phyloP scores from a whole-genome alignment of 2,329 filamentous ascomycete genomes.

The Penicillium sp. region DNA sequence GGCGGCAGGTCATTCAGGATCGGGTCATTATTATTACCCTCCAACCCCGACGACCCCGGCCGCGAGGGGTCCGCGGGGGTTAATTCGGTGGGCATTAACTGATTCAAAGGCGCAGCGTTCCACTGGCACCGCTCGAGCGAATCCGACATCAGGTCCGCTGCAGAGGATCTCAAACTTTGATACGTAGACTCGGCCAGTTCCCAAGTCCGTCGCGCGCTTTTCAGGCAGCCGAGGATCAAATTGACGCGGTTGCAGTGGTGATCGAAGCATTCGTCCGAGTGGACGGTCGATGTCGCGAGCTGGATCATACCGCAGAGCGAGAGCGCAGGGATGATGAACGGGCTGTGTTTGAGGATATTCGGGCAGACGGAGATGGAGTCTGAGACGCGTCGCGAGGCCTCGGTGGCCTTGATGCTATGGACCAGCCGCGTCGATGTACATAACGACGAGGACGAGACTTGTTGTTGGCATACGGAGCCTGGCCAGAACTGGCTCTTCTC shows the following conservation, averaged over 20 bases:
- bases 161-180: conserved; percentile 32
- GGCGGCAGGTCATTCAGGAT: background rate
- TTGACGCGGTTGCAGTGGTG: conserved; percentile 44
- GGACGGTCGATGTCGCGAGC: conserved; percentile 38
- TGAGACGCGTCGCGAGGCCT: conserved; percentile 39
- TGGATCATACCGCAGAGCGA: conserved; percentile 42
- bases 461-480: conserved; percentile 20
- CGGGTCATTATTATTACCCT: background rate
- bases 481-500: background rate
- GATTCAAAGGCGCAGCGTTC: background rate
- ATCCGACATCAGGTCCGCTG: conserved; percentile 21
- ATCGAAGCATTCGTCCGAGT: conserved; percentile 43
- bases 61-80: background rate
- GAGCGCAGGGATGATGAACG: conserved; percentile 36
- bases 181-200: conserved; percentile 35
- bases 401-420: conserved; percentile 42
- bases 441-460: conserved; percentile 28
- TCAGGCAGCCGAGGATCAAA: conserved; percentile 41
- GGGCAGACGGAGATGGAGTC: conserved; percentile 40
- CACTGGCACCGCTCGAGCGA: conserved; percentile 1
- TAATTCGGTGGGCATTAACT: background rate
- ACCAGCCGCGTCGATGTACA: conserved; percentile 39
- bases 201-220: conserved; percentile 38
- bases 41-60: background rate
- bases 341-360: conserved; percentile 37